Conservation (phyloP, 1,284 basidiomycete genomes). For the Cryptococcus wingfieldii region DNA sequence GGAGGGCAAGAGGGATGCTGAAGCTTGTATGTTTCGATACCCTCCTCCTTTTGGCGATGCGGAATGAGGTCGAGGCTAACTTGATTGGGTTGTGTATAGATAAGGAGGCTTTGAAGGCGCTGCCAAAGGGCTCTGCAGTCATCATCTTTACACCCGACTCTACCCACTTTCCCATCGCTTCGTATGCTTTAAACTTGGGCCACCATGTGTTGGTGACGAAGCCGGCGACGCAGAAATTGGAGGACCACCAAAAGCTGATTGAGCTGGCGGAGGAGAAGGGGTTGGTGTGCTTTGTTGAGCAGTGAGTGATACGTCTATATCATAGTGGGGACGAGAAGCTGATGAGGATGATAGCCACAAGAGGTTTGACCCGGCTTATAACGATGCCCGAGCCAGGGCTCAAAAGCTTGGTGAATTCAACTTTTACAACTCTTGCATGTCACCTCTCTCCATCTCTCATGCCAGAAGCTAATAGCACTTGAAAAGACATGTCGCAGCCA, state of each 20-base stretch:
- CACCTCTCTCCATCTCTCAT: too few species aligned
- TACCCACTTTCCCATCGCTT: conserved; percentile 79
- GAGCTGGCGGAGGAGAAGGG: conserved; percentile 68
- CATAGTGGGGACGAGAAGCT: conserved; percentile 40
- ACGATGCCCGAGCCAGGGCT: conserved; percentile 72
- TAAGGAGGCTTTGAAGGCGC: conserved; percentile 74
- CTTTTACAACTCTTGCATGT: conserved; percentile 55
- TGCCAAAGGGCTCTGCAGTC: conserved; percentile 77
- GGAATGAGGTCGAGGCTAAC: background rate
- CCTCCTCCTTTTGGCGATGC: background rate
- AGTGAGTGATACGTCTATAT: conserved; percentile 44
- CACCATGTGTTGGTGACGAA: conserved; percentile 89
- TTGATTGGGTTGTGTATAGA: conserved; percentile 52
- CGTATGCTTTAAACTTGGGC: conserved; percentile 75
- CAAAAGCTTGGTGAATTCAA: conserved; percentile 81
- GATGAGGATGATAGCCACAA: conserved; percentile 51
- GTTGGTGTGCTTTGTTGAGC: conserved; percentile 86
- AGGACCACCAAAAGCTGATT: conserved; percentile 74
- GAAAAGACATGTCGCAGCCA: conserved; percentile 76
- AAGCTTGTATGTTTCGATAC: conserved; percentile 64
- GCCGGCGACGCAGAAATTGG: conserved; percentile 79
- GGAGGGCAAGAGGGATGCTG: conserved; percentile 62
- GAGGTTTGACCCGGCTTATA: conserved; percentile 84
- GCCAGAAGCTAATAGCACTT: background rate
- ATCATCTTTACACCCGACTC: conserved; percentile 57